Percentiles rank a stretch among this genome's conserved stretches.
Conservation (phyloP, 2,329 filamentous ascomycete genomes). For the Neofusicoccum cordaticola region DNA sequence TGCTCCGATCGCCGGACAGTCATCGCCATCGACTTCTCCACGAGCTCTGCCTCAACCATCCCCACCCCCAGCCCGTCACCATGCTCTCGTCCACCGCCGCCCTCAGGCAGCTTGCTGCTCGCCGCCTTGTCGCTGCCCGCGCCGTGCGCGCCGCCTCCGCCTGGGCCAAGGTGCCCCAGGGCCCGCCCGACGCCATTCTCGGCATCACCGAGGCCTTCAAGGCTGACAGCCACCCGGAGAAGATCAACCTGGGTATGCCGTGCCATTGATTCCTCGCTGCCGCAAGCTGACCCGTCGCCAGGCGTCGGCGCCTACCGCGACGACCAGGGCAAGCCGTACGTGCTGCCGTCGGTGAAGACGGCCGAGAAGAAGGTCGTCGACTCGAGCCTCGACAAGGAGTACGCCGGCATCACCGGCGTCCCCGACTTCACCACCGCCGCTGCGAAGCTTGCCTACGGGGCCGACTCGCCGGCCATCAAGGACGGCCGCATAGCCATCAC, state of each 20-base stretch:
- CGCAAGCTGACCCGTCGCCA: slow-evolving; percentile 32
- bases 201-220: slow-evolving; percentile 99
- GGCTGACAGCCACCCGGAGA: slow-evolving; percentile 86
- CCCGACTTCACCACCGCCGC: slow-evolving; percentile 92
- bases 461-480: slow-evolving; percentile 71
- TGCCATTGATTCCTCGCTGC: neutral
- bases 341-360: slow-evolving; percentile 85
- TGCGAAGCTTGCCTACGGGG: slow-evolving; percentile 84
- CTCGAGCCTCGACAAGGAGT: slow-evolving; percentile 87
- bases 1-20: slow-evolving; percentile 14
- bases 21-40: neutral
- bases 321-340: slow-evolving; percentile 95
- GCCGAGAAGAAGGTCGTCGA: slow-evolving; percentile 85
- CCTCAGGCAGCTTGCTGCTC: slow-evolving; percentile 36
- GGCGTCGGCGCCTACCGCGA: slow-evolving; percentile 98
- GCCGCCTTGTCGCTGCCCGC: slow-evolving; percentile 37
- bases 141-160: slow-evolving; percentile 67
- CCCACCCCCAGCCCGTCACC: slow-evolving; percentile 26
- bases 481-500: slow-evolving; percentile 81
- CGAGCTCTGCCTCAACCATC: neutral
- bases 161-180: slow-evolving; percentile 89
- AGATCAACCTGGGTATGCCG: slow-evolving; percentile 87
- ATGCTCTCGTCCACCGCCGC: slow-evolving; percentile 38
- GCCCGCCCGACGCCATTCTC: slow-evolving; percentile 63
- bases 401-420: slow-evolving; percentile 94